Conservation (phyloP, 495 filamentous ascomycete species). For the Penicillium tannophilum region DNA sequence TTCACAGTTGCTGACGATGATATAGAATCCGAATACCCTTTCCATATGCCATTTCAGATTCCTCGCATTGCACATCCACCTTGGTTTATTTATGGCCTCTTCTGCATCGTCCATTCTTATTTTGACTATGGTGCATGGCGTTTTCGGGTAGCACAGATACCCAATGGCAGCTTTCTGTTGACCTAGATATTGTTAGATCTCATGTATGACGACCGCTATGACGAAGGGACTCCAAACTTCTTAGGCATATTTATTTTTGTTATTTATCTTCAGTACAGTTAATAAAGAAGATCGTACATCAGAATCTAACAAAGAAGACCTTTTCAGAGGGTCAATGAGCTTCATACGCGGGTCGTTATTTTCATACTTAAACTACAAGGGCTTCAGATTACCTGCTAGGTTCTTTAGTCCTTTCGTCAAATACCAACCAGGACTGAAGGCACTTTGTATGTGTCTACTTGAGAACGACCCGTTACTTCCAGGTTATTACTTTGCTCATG, state of each 20-base stretch:
- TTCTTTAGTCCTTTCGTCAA: no score
- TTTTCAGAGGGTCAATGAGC: not conserved
- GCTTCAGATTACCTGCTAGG: no score
- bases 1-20: not conserved
- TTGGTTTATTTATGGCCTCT: not conserved
- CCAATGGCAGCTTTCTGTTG: constrained; percentile 14
- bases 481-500: not conserved
- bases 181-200: constrained; percentile 11
- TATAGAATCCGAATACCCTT: not conserved
- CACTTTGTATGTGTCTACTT: no score
- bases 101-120: constrained; percentile 8
- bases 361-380: no score
- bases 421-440: no score
- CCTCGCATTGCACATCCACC: not conserved
- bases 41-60: not conserved
- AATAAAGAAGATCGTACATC: not conserved
- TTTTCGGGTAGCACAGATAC: constrained; percentile 24
- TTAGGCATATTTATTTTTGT: not conserved
- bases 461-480: no score
- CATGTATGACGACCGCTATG: constrained; percentile 11
- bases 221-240: not conserved
- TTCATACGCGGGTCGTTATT: no score
- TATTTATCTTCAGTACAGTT: constrained; percentile 2
- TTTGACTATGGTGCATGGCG: constrained; percentile 19
- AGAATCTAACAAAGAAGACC: not conserved